phyloP scores from a whole-genome alignment of 306 rosid species.

The Quercus aquifolioides region DNA sequence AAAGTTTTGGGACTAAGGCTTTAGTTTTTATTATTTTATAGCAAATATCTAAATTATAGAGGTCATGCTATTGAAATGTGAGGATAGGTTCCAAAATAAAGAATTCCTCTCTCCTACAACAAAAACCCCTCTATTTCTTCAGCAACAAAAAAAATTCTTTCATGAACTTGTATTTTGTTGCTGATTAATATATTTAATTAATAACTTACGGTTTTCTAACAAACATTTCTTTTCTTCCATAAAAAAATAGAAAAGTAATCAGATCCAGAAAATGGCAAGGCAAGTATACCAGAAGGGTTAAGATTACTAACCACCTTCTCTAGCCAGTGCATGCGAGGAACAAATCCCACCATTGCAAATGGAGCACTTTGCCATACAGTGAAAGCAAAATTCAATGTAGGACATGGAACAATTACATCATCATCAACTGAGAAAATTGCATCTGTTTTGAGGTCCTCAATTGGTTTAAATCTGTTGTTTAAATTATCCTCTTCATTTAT shows the following conservation, averaged over 20 bases:
- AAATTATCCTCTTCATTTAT: slow-evolving; percentile 30
- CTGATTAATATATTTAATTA: neutral
- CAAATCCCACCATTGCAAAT: slow-evolving; percentile 56
- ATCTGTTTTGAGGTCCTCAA: slow-evolving; percentile 28
- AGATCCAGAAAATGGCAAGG: slow-evolving; percentile 1
- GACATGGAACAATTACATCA: slow-evolving; percentile 53
- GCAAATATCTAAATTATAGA: neutral
- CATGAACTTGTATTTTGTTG: too few species aligned
- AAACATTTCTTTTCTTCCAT: neutral
- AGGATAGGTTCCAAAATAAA: neutral
- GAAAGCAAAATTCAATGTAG: slow-evolving; percentile 51
- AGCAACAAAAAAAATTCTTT: too few species aligned
- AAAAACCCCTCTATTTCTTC: too few species aligned
- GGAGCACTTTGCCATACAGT: slow-evolving; percentile 53
- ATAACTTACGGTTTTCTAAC: too few species aligned
- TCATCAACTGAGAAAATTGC: slow-evolving; percentile 58
- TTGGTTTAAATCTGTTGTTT: slow-evolving; percentile 41
- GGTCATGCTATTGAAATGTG: neutral
- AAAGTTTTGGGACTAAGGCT: too few species aligned
- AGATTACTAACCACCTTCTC: slow-evolving; percentile 42
- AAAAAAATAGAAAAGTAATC: neutral
- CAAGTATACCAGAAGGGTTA: neutral
- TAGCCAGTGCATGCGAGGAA: slow-evolving; percentile 60
- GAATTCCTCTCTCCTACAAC: neutral
- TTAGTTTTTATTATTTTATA: neutral